phyloP scores from a whole-genome alignment of 352 stramenopile genomes.

The Peronospora farinosa region DNA sequence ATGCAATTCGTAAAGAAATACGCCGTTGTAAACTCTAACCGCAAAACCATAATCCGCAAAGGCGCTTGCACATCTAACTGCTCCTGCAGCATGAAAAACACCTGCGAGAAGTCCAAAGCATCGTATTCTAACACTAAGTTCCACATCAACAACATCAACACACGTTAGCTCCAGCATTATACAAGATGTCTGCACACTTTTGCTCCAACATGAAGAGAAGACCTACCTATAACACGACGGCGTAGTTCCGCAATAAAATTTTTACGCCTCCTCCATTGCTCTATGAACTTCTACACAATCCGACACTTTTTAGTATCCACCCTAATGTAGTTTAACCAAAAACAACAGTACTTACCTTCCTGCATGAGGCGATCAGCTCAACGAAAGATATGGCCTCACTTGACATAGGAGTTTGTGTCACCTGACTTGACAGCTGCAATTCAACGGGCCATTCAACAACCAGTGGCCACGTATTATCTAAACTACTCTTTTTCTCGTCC shows the following conservation, averaged over 20 bases:
- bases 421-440: constrained; percentile 37
- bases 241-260: constrained; percentile 36
- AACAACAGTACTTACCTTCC: constrained; percentile 22
- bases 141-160: neutral
- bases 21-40: constrained; percentile 30
- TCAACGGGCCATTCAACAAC: constrained; percentile 28
- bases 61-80: constrained; percentile 28
- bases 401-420: constrained; percentile 25
- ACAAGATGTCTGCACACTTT: neutral
- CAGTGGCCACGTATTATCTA: constrained; percentile 16
- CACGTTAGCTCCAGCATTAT: constrained; percentile 3
- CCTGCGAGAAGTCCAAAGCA: constrained; percentile 38
- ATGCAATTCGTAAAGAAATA: constrained; percentile 39
- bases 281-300: constrained; percentile 30
- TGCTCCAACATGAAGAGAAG: neutral
- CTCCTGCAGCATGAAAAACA: constrained; percentile 49
- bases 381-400: constrained; percentile 31
- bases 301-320: neutral
- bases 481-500: constrained; percentile 3
- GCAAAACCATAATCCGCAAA: constrained; percentile 37
- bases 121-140: constrained; percentile 45
- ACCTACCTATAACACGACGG: constrained; percentile 27
- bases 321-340: neutral
- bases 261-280: constrained; percentile 36
- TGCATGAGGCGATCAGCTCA: constrained; percentile 31